phyloP scores from a whole-genome alignment of 179 eudicot species.

The Dionaea muscipula region DNA sequence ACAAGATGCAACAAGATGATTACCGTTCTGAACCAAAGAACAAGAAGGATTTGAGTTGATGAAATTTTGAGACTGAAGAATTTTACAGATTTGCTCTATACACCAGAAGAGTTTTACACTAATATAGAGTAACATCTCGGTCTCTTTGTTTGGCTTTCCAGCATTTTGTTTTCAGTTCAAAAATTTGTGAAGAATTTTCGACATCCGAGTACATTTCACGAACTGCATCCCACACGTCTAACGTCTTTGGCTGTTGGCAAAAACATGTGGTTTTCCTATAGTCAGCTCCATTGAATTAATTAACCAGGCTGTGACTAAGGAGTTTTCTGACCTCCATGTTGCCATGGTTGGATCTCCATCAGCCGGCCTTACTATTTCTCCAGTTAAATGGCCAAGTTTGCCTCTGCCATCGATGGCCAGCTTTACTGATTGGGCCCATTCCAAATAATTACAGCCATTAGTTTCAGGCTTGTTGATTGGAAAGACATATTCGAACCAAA shows the following conservation, averaged over 20 bases:
- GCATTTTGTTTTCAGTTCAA: not conserved
- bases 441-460: not conserved
- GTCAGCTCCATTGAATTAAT: not conserved
- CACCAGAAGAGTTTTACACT: too few species aligned
- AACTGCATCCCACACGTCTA: not conserved
- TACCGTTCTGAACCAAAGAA: too few species aligned
- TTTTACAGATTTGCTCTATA: too few species aligned
- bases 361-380: not conserved
- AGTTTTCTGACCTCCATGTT: not conserved
- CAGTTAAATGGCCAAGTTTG: not conserved
- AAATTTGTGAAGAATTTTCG: slow-evolving; percentile 1
- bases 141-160: not conserved
- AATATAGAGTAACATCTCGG: slow-evolving; percentile 4
- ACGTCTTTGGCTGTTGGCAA: slow-evolving; percentile 4
- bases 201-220: not conserved
- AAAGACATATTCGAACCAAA: too few species aligned
- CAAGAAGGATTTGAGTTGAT: too few species aligned
- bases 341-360: not conserved
- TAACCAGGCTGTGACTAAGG: not conserved
- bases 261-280: not conserved
- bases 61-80: too few species aligned
- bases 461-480: too few species aligned
- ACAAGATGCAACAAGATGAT: too few species aligned
- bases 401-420: not conserved
- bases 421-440: not conserved